Evolutionary conservation across 169 alveolate genomes (phyloP).

Genomic region (Plasmodium coatneyi): DNA sequence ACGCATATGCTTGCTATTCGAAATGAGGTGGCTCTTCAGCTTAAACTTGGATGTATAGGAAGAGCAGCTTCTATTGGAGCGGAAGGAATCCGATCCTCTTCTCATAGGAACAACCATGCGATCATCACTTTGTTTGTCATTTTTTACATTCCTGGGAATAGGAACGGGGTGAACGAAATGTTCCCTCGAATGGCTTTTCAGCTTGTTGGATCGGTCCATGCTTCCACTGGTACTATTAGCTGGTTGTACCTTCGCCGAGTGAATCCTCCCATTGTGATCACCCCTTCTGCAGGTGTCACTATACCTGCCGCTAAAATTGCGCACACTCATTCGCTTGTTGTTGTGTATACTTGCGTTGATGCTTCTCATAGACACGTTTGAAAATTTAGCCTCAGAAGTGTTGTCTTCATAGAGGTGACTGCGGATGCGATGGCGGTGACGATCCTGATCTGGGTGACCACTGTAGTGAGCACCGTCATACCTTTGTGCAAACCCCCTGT

Average conservation of each 20-base stretch:
- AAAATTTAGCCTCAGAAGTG: not conserved
- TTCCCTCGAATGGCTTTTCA: not conserved
- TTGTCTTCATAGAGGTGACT: not conserved
- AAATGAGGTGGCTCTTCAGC: slow-evolving; percentile 29
- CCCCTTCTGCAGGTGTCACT: not conserved
- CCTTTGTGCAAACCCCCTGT: not conserved
- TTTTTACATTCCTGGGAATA: not conserved
- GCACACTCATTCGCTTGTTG: not conserved
- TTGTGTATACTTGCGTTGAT: slow-evolving; percentile 63
- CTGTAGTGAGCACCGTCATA: not conserved
- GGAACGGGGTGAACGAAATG: not conserved
- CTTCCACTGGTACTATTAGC: not conserved
- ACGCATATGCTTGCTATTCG: slow-evolving; percentile 24
- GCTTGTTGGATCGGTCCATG: not conserved
- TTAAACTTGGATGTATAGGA: slow-evolving; percentile 50
- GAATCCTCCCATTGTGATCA: not conserved
- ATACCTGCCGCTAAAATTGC: not conserved
- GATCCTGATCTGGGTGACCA: not conserved
- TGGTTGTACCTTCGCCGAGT: not conserved
- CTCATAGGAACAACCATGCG: not conserved
- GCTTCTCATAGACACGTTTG: slow-evolving; percentile 42
- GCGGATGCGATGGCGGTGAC: not conserved
- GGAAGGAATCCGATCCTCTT: not conserved
- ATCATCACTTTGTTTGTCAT: not conserved
- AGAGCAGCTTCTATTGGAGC: slow-evolving; percentile 49